These are phyloP conservation scores for Tylopilus intermedius DNA, from an alignment of 768 basidiomycete species.

Conservation along the genomic window DNA sequence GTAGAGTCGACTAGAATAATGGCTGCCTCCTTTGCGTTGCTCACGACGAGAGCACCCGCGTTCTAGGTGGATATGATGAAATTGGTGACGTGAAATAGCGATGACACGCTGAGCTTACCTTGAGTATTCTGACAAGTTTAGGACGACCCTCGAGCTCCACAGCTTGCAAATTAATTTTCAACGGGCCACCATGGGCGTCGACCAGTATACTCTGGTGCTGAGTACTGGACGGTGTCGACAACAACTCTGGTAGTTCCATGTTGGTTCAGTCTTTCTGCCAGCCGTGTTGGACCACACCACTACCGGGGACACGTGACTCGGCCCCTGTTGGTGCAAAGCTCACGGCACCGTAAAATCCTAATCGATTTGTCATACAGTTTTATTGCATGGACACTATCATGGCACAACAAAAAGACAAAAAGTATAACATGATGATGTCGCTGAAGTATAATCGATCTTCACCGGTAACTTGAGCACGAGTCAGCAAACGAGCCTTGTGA, in stretches of 20 bases:
- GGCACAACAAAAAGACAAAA: conserved; percentile 33
- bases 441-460: conserved; percentile 30
- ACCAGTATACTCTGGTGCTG: conserved; percentile 33
- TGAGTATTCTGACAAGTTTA: conserved; percentile 46
- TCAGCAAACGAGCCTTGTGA: conserved; percentile 10
- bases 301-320: conserved; percentile 9
- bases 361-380: conserved; percentile 17
- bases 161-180: conserved; percentile 56
- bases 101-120: conserved; percentile 32
- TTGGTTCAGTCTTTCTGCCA: neutral
- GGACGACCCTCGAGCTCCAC: conserved; percentile 47
- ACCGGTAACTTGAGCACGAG: conserved; percentile 60
- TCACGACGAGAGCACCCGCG: conserved; percentile 50
- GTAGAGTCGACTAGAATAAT: conserved; percentile 57
- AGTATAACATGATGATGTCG: conserved; percentile 44
- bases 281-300: neutral
- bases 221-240: conserved; percentile 9
- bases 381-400: conserved; percentile 34
- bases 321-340: neutral
- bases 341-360: no score
- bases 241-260: conserved; percentile 22
- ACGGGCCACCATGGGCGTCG: conserved; percentile 36
- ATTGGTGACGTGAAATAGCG: neutral
- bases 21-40: conserved; percentile 46
- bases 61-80: conserved; percentile 35